Percentiles rank a stretch among this genome's conserved stretches.
Evolutionary conservation across 139 green algal genomes (phyloP).

Genomic region (Chlorella sp.): DNA sequence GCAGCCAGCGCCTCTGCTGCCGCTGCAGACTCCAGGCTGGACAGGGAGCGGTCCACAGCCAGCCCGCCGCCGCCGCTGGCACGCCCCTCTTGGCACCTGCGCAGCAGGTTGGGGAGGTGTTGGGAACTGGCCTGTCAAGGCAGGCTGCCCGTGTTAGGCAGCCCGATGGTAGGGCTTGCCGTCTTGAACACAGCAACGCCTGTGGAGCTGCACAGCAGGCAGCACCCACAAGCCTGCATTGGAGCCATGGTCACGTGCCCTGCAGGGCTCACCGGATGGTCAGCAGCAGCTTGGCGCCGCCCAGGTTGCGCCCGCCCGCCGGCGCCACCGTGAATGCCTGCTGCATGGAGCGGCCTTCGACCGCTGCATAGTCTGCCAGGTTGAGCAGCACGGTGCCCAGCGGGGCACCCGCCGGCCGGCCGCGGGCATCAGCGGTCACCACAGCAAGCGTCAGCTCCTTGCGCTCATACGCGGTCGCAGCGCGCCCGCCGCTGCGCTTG

Average conservation of each 20-base stretch:
- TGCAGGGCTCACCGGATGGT: constrained; percentile 1
- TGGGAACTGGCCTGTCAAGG: too few species aligned
- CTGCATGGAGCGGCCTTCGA: neutral
- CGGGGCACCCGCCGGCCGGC: neutral
- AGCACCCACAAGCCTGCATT: neutral
- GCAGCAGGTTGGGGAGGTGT: neutral
- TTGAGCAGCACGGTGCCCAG: constrained; percentile 15
- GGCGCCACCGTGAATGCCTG: neutral
- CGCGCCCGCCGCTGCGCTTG: neutral
- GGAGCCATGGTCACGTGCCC: neutral
- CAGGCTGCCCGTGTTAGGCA: neutral
- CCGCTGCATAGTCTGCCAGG: constrained; percentile 24
- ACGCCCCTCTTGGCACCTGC: neutral
- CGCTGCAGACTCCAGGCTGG: neutral
- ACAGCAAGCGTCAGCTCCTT: constrained; percentile 17
- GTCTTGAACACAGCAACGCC: too few species aligned
- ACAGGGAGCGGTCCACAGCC: neutral
- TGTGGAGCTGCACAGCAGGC: too few species aligned
- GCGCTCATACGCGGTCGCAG: neutral
- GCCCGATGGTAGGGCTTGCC: too few species aligned
- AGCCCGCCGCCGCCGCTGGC: neutral
- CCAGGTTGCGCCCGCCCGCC: neutral
- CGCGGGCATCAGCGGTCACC: neutral
- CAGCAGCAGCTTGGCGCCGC: constrained; percentile 26
- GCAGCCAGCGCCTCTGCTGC: neutral